These are phyloP conservation scores for Hypoxylon perforatum DNA, from an alignment of 495 filamentous ascomycete species.

Conservation along the genomic window DNA sequence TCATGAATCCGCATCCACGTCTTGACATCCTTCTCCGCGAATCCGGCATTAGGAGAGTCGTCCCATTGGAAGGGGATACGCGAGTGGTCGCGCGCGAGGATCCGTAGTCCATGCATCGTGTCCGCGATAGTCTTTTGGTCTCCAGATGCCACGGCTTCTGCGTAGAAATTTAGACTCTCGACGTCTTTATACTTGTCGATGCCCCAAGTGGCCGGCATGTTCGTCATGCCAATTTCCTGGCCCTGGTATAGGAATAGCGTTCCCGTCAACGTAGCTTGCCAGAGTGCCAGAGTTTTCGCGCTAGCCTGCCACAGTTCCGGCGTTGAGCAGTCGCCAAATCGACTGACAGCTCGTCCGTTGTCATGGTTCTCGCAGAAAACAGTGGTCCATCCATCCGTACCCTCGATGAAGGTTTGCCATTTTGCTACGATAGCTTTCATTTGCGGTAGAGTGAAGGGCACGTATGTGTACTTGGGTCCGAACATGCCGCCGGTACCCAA, in stretches of 20 bases:
- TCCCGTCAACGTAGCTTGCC: slow-evolving; percentile 69
- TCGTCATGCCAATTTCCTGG: slow-evolving; percentile 81
- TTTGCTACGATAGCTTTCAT: slow-evolving; percentile 69
- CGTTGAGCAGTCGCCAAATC: slow-evolving; percentile 62
- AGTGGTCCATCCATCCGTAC: slow-evolving; percentile 77
- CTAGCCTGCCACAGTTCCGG: slow-evolving; percentile 58
- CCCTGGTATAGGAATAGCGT: slow-evolving; percentile 82
- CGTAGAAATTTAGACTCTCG: slow-evolving; percentile 73
- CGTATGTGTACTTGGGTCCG: slow-evolving; percentile 51
- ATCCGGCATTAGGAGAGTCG: slow-evolving; percentile 58
- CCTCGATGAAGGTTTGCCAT: slow-evolving; percentile 76
- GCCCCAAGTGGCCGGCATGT: slow-evolving; percentile 71
- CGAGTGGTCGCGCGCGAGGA: slow-evolving; percentile 66
- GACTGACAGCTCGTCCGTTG: slow-evolving; percentile 71
- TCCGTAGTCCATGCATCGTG: slow-evolving; percentile 67
- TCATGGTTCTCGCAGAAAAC: slow-evolving; percentile 82
- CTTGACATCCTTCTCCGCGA: slow-evolving; percentile 51
- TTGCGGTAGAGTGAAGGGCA: slow-evolving; percentile 61
- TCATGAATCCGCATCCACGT: slow-evolving; percentile 72
- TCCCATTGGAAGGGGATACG: slow-evolving; percentile 74
- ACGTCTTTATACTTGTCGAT: slow-evolving; percentile 79
- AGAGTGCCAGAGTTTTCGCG: slow-evolving; percentile 72
- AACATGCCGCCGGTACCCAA: slow-evolving; percentile 59
- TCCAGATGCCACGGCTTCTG: slow-evolving; percentile 48
- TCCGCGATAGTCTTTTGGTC: slow-evolving; percentile 60